A percentile compares a stretch with the other conserved stretches of the same genome.
Evolutionary conservation across 345 rosid species (phyloP).

Genomic region (Adansonia digitata): DNA sequence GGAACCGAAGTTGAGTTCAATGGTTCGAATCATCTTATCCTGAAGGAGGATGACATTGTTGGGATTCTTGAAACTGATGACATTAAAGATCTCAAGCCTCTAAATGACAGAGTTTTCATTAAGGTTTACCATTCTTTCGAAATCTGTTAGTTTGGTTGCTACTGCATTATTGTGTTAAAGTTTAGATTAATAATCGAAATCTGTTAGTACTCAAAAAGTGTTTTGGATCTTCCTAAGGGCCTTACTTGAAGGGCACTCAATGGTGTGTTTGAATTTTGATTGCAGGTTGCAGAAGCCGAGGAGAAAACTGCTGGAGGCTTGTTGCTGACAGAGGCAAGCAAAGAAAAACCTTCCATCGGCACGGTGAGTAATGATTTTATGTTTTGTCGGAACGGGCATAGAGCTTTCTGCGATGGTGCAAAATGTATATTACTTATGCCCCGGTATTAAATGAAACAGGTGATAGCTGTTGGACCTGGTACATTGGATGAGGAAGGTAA

Average conservation of each 20-base stretch:
- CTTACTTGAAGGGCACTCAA: neutral
- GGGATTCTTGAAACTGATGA: constrained; percentile 91
- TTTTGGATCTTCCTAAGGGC: neutral
- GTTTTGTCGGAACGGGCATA: neutral
- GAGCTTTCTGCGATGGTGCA: neutral
- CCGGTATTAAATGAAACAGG: constrained; percentile 37
- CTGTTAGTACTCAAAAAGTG: too few relatives aligned
- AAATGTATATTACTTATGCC: neutral
- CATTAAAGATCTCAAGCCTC: constrained; percentile 86
- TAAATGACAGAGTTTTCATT: constrained; percentile 81
- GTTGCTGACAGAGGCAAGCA: constrained; percentile 73
- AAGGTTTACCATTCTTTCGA: constrained; percentile 40
- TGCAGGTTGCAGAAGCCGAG: constrained; percentile 87
- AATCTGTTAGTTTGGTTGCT: neutral
- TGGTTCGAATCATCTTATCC: constrained; percentile 71
- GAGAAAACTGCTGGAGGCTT: constrained; percentile 94
- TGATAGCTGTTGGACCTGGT: constrained; percentile 83
- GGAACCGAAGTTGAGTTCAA: constrained; percentile 87
- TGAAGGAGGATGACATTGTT: constrained; percentile 91
- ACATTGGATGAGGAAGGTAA: constrained; percentile 77
- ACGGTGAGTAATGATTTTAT: constrained; percentile 35
- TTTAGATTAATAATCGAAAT: neutral
- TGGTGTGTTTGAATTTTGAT: neutral
- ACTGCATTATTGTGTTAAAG: neutral
- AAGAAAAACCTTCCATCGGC: constrained; percentile 94